Percentiles rank a stretch among this genome's conserved stretches.
These are phyloP conservation scores for Aureobasidium subglaciale DNA, from an alignment of 2,329 filamentous ascomycete species.

Conservation along the genomic window DNA sequence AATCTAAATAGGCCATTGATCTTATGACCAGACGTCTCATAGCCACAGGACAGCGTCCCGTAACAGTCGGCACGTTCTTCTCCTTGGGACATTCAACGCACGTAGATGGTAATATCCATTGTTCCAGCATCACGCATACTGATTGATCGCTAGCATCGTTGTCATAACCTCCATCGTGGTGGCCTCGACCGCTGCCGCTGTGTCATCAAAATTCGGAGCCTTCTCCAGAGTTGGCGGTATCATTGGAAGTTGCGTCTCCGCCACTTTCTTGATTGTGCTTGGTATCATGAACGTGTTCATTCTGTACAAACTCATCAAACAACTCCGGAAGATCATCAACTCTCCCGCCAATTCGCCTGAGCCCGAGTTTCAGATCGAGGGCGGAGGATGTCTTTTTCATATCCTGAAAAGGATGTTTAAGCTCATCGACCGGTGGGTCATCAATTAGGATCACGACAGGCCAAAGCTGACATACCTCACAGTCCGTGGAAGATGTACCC, in stretches of 20 bases:
- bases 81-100: conserved; percentile 83
- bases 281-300: conserved; percentile 83
- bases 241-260: conserved; percentile 80
- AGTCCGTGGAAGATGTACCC: conserved; percentile 95
- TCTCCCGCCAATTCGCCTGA: conserved; percentile 31
- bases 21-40: conserved; percentile 87
- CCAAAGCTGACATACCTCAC: neutral
- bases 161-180: conserved; percentile 85
- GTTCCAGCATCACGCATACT: neutral
- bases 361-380: conserved; percentile 60
- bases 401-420: conserved; percentile 71
- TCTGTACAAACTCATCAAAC: conserved; percentile 64
- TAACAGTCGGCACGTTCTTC: conserved; percentile 92
- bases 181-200: conserved; percentile 78
- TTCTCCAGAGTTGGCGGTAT: conserved; percentile 80
- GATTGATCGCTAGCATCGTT: conserved; percentile 54
- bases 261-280: conserved; percentile 72
- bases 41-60: conserved; percentile 74
- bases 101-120: conserved; percentile 2
- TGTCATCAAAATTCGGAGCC: conserved; percentile 70
- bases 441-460: neutral
- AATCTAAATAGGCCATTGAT: conserved; percentile 62
- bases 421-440: conserved; percentile 49
- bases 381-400: conserved; percentile 65
- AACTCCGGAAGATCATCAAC: conserved; percentile 56